Evolutionary conservation across 2,329 filamentous ascomycete species (phyloP), one percentile per base, ranked within the genome.

Genomic region (Verticillium albo-atrum): DNA sequence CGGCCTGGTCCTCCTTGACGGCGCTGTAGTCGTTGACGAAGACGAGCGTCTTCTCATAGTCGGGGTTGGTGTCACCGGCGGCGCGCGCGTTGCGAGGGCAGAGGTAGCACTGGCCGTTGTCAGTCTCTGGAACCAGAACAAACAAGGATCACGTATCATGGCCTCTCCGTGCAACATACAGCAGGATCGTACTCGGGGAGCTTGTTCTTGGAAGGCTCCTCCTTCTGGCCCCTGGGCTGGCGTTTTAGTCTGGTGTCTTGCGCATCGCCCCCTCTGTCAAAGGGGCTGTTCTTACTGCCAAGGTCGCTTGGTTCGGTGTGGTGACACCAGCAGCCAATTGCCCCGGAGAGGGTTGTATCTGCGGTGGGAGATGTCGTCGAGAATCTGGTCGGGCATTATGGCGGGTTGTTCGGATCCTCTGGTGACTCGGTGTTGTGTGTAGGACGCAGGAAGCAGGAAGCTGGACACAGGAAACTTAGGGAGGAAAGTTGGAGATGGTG

Each of bases 11-110:
- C 75, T 97, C 93, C 77, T 97, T 97, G 56, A 99, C 94, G 2
- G 95, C 95, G 69, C 92, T 96, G 76, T 95, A 99, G 74, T 99
- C 95, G 70, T 99, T 99, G 66, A 98, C 90, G 70, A 99, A 99
- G 42, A 94, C 89, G 72, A 96, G 98, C 0, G 92, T 96, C 68
- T 86, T 86, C 57, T 90, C 82, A 71, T 98, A 99, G 58, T 90
- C 81, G 1, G 95, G 94, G 69, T 99, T 99, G 61, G 75, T 73
- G 69, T 95, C 92, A 58, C 95, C 95, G 67, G 92, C 87, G 3
- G 95, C 95, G 59, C 95, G 89, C 65, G 89, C 82, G 73, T 99
- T 99, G 37, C 92, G 87, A 1, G 95, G 95, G 71, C 95, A 99
- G 10, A 99, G 83, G 74, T 98, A 99, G 76, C 95, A 99, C 83